Evolutionary conservation across 768 basidiomycete species (phyloP).

Genomic region (Tremella yokohamensis): DNA sequence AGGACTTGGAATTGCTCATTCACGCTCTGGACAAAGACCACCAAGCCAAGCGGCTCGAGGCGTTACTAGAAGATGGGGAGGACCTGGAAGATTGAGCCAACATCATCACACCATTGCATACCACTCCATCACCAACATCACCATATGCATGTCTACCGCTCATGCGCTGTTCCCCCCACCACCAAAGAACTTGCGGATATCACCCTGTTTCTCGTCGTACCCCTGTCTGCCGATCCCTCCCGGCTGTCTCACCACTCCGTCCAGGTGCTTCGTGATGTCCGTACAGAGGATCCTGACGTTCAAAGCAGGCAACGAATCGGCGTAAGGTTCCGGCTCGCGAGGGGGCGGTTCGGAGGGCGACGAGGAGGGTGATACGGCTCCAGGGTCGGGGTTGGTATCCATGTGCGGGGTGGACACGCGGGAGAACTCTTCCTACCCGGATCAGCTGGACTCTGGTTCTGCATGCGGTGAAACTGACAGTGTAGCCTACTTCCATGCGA

Average conservation of each 20-base stretch:
- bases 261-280: slow-evolving; percentile 51
- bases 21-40: slow-evolving; percentile 46
- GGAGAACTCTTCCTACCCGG: slow-evolving; percentile 26
- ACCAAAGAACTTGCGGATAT: slow-evolving; percentile 76
- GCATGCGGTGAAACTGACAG: slow-evolving; percentile 12
- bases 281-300: slow-evolving; percentile 41
- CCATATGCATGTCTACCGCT: neutral
- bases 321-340: slow-evolving; percentile 1
- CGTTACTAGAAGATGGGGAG: slow-evolving; percentile 47
- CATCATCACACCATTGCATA: slow-evolving; percentile 3
- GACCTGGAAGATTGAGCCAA: slow-evolving; percentile 39
- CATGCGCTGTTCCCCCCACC: slow-evolving; percentile 55
- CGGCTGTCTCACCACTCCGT: slow-evolving; percentile 60
- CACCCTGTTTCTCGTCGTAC: slow-evolving; percentile 70
- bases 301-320: slow-evolving; percentile 6
- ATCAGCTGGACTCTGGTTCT: neutral
- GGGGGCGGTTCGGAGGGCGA: slow-evolving; percentile 20
- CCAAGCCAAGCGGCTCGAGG: slow-evolving; percentile 47
- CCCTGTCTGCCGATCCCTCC: slow-evolving; percentile 71
- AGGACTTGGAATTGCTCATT: slow-evolving; percentile 50
- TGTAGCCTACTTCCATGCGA: slow-evolving; percentile 42
- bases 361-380: slow-evolving; percentile 33
- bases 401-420: slow-evolving; percentile 15
- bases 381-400: slow-evolving; percentile 23
- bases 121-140: neutral